A percentile compares a stretch with the other conserved stretches of the same genome.
Conservation (phyloP, 2,329 filamentous ascomycete genomes). For the Cadophora malorum region DNA sequence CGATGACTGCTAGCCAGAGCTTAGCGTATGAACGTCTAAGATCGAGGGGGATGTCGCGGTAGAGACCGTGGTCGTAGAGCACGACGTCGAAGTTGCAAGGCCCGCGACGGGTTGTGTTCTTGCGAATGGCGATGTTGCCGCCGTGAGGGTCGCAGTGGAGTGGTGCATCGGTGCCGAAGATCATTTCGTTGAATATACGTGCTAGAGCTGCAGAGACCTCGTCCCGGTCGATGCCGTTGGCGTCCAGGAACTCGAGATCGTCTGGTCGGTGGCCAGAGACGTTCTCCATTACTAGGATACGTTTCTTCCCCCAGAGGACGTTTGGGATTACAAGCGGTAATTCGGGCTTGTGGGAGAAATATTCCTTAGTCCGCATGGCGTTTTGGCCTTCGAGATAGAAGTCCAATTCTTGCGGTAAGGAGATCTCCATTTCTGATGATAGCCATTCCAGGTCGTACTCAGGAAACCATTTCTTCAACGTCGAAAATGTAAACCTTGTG, state of each 20-base stretch:
- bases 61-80: constrained; percentile 95
- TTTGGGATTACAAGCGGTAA: constrained; percentile 88
- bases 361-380: constrained; percentile 76
- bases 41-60: constrained; percentile 84
- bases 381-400: constrained; percentile 88
- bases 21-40: constrained; percentile 90
- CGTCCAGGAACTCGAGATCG: constrained; percentile 85
- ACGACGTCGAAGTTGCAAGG: constrained; percentile 88
- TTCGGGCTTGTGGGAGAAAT: constrained; percentile 77
- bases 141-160: constrained; percentile 97
- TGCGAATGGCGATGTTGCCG: constrained; percentile 91
- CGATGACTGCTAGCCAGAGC: constrained; percentile 95
- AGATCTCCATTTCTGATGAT: constrained; percentile 89
- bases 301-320: constrained; percentile 86
- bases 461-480: constrained; percentile 90
- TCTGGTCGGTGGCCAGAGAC: constrained; percentile 87
- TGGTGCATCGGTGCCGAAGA: constrained; percentile 87
- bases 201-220: constrained; percentile 92
- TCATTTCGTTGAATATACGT: constrained; percentile 99
- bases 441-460: constrained; percentile 98
- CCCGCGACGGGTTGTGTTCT: constrained; percentile 67
- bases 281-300: constrained; percentile 95
- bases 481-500: constrained; percentile 88
- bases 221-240: constrained; percentile 87
- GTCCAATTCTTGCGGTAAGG: constrained; percentile 88